Base-by-base conservation (phyloP, 2,329 filamentous ascomycete species). In the Ophiosphaerella herpotricha region DNA sequence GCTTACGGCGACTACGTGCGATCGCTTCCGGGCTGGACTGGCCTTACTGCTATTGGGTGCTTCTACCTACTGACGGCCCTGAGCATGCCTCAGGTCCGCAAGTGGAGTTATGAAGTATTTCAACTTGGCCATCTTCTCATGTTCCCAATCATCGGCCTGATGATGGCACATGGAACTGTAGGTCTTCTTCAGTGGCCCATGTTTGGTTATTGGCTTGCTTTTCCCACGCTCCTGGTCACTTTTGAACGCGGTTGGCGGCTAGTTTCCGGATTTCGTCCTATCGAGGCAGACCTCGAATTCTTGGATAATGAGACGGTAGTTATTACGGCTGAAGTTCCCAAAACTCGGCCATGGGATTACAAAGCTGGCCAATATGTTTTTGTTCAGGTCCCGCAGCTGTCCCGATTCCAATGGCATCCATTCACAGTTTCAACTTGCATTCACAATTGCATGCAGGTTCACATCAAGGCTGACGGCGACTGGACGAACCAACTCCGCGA, bases 391-490 rank as follows among this genome's bases (percentile, higher is more conserved):
- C 82, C 81, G 0, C 54, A 71, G 26, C 64, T 84, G 18, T 82
- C 80, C 33, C 68, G 74, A 42, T 84, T 81, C 49, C 81, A 84
- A 57, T 85, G 82, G 82, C 82, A 85, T 48, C 82, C 81, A 0
- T 85, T 85, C 55, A 84, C 82, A 0, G 78, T 85, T 0, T 84
- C 82, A 0, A 78, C 78, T 2, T 84, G 81, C 54, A 74, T 76
- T 12, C 80, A 77, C 0, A 78, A 79, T 23, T 74, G 77, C 29
- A 76, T 85, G 68, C 77, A 78, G 62, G 63, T 85, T 0, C 82
- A 84, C 56, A 83, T 85, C 71, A 84, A 84, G 61, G 80, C 78
- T 3, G 80, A 83, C 39, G 82, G 82, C 0, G 76, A 84, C 63
- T 85, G 81, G 82, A 84, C 82, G 0, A 68, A 69, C 4, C 69